phyloP scores from a whole-genome alignment of 202 grass and related monocot genomes.

The Brachypodium distachyon region DNA sequence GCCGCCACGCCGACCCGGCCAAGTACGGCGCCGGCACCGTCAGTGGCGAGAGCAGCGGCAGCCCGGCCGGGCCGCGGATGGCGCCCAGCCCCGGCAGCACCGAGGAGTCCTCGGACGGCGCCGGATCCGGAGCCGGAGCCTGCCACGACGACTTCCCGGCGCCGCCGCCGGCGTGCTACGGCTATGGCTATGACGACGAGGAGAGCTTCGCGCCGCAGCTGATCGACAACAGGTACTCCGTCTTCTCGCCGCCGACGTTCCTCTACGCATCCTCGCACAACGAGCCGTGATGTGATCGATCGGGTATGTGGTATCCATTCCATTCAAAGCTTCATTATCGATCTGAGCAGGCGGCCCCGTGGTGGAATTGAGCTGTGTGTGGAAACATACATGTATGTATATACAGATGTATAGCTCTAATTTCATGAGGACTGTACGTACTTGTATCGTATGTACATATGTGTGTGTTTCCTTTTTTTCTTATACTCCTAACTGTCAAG shows the following conservation, averaged over 20 bases:
- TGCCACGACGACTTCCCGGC: background rate
- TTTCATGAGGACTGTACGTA: background rate
- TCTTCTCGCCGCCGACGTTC: conserved; percentile 62
- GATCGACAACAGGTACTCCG: conserved; percentile 60
- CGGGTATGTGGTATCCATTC: background rate
- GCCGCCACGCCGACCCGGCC: conserved; percentile 46
- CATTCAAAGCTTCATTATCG: background rate
- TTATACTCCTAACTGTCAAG: no score
- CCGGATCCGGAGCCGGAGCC: no score
- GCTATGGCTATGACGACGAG: background rate
- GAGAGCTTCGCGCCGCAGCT: conserved; percentile 45
- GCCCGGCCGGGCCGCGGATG: conserved; percentile 1
- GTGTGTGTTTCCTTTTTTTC: background rate
- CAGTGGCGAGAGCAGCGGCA: conserved; percentile 14
- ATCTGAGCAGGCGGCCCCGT: background rate
- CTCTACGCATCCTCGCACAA: conserved; percentile 28
- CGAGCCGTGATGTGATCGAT: conserved; percentile 5
- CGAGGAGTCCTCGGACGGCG: conserved; percentile 15
- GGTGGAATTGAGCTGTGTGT: background rate
- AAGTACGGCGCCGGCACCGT: conserved; percentile 14
- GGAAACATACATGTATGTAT: background rate
- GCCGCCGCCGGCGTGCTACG: background rate
- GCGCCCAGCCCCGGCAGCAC: conserved; percentile 29
- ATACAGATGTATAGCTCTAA: no score
- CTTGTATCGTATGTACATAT: conserved; percentile 23